phyloP scores from a whole-genome alignment of 1,284 basidiomycete genomes.

The Apiotrichum mycotoxinovorans region DNA sequence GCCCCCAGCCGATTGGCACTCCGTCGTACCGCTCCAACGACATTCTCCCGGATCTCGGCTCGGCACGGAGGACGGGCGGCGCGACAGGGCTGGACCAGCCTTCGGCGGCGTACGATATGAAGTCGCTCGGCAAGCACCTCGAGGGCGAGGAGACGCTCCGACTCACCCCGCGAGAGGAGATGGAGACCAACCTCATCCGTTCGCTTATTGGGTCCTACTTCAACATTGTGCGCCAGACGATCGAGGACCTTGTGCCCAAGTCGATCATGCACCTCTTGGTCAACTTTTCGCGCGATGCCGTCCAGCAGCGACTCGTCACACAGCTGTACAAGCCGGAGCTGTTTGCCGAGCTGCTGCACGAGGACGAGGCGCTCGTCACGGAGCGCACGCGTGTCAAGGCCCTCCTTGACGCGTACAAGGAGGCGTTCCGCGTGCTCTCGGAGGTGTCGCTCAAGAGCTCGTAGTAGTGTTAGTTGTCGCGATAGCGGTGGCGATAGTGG shows the following conservation, averaged over 20 bases:
- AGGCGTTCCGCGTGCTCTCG: slow-evolving; percentile 71
- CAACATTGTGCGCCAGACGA: slow-evolving; percentile 89
- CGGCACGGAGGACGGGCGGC: slow-evolving; percentile 31
- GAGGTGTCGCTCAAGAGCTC: slow-evolving; percentile 49
- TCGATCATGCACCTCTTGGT: slow-evolving; percentile 81
- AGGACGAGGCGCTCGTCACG: slow-evolving; percentile 90
- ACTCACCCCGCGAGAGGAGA: slow-evolving; percentile 78
- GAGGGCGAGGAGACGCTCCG: slow-evolving; percentile 64
- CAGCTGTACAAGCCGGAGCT: slow-evolving; percentile 90
- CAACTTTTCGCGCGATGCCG: slow-evolving; percentile 91
- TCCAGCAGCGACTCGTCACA: slow-evolving; percentile 92
- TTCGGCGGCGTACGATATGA: slow-evolving; percentile 95
- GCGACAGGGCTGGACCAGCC: slow-evolving; percentile 65
- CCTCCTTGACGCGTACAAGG: slow-evolving; percentile 92
- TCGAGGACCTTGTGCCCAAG: slow-evolving; percentile 96
- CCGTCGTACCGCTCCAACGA: slow-evolving; percentile 19
- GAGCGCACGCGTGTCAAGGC: slow-evolving; percentile 93
- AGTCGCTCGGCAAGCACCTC: slow-evolving; percentile 92
- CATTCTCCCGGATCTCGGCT: slow-evolving; percentile 47
- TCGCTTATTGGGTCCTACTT: slow-evolving; percentile 95
- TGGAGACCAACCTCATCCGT: slow-evolving; percentile 93
- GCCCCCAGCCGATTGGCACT: background rate
- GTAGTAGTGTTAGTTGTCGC: slow-evolving; percentile 6
- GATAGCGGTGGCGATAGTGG: too few species aligned
- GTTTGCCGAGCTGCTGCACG: slow-evolving; percentile 86